phyloP scores from a whole-genome alignment of 1,284 basidiomycete genomes.

The Apiotrichum gamsii region DNA sequence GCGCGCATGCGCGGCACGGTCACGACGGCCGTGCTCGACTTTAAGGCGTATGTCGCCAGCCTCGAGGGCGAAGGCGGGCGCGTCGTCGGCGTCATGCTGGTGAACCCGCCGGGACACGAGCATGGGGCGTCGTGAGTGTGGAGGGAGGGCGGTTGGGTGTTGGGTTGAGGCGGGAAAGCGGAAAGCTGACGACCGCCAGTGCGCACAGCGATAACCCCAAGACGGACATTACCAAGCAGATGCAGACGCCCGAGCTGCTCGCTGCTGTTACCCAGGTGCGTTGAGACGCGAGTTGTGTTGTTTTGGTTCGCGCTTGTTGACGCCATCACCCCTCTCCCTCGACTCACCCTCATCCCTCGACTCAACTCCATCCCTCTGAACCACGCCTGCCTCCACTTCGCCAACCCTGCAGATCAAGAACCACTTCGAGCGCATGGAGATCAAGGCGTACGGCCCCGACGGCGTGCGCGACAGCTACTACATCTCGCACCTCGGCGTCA shows the following conservation, averaged over 20 bases:
- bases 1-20: constrained; percentile 2
- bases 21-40: neutral
- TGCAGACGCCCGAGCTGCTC: neutral
- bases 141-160: neutral
- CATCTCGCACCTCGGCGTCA: constrained; percentile 11
- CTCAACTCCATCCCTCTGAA: neutral
- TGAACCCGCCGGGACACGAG: constrained; percentile 6
- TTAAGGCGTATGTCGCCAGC: neutral
- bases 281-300: neutral
- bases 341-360: neutral
- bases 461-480: constrained; percentile 11
- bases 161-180: too few relatives aligned
- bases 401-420: constrained; percentile 1
- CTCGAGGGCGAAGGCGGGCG: neutral
- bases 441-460: constrained; percentile 6
- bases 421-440: constrained; percentile 1
- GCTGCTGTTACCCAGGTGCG: neutral
- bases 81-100: constrained; percentile 4
- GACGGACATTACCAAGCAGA: neutral
- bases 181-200: neutral
- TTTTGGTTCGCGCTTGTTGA: too few relatives aligned
- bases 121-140: constrained; percentile 1
- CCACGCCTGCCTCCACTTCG: neutral
- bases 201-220: neutral
- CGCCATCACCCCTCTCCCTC: neutral